Base-by-base conservation (phyloP, 306 rosid species). In the Luffa acutangula region DNA sequence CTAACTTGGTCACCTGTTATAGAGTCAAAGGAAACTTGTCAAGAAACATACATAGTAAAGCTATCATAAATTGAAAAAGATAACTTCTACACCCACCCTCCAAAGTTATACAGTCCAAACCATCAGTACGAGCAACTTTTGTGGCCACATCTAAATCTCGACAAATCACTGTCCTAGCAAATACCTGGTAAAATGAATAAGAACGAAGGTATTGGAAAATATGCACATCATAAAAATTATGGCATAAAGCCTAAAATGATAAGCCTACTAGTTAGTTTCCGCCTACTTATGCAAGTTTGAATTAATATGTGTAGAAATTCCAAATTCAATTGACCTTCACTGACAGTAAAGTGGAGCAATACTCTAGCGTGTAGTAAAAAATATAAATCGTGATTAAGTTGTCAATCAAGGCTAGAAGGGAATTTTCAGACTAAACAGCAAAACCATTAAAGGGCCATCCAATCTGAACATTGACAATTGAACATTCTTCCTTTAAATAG, bases 1-100 rank as follows among this genome's bases (percentile, higher is more conserved):
- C 98, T 95, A 62, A 95, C 97, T 89, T 95, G 97, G 83, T 95
- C 98, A 79, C 98, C 98, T 95, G 86, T 86, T 66, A 77, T 13
- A 71, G 65, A 63, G 78, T 41, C 17, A 42, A 56, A n/a, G 59
- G 58, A 37, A 76, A 63, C 78, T 84, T 77, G 79, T 82, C 80
- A 86, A 82, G 77, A 82, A 80, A 76, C 63, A 81, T 36, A 56
- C n/a, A 49, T 70, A 62, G 33, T 56, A 58, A 67, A 77, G 37
- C 25, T 17, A 31, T 75, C 43, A 34, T 57, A 73, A 78, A 73
- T 67, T 74, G 69, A 53, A 42, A 62, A 51, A 36, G 74, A 82
- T 75, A 54, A 79, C 56, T 70, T 67, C 59, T 63, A 37, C 54
- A 41, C 88, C 78, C 64, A 95, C 98, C 98, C 89, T 92, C 98